phyloP scores from a whole-genome alignment of 768 basidiomycete genomes.

The Boletus reticulatus region DNA sequence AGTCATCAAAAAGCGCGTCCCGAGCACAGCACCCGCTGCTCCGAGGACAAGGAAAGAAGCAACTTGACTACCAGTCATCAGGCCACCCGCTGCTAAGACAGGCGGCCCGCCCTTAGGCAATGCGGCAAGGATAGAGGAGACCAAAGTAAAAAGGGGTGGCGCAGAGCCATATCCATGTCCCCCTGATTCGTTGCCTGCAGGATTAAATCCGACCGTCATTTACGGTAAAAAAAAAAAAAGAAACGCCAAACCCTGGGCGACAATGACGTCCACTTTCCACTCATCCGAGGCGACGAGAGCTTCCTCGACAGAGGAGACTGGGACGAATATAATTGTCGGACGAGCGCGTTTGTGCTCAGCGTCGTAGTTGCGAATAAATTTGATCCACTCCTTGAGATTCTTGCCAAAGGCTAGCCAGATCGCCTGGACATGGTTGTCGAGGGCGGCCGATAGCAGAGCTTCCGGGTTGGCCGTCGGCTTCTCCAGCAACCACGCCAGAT shows the following conservation, averaged over 20 bases:
- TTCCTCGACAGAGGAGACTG: slow-evolving; percentile 59
- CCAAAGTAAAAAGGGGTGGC: slow-evolving; percentile 57
- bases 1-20: slow-evolving; percentile 74
- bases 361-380: slow-evolving; percentile 57
- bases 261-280: slow-evolving; percentile 73
- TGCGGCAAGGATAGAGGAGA: slow-evolving; percentile 51
- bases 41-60: slow-evolving; percentile 66
- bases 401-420: slow-evolving; percentile 77
- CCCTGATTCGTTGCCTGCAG: slow-evolving; percentile 72
- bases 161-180: slow-evolving; percentile 66
- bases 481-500: slow-evolving; percentile 71
- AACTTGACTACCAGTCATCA: slow-evolving; percentile 62
- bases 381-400: slow-evolving; percentile 57
- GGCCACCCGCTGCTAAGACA: slow-evolving; percentile 73
- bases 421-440: slow-evolving; percentile 57
- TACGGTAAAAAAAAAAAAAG: not conserved
- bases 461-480: slow-evolving; percentile 37
- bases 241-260: slow-evolving; percentile 64
- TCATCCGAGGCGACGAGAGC: slow-evolving; percentile 56
- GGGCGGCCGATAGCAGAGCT: slow-evolving; percentile 45
- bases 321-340: slow-evolving; percentile 59
- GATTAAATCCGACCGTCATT: not conserved
- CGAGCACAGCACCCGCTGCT: slow-evolving; percentile 64
- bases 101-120: slow-evolving; percentile 44
- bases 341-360: slow-evolving; percentile 35